phyloP scores from a whole-genome alignment of 768 basidiomycete species.

The Fibroporia radiculosa region DNA sequence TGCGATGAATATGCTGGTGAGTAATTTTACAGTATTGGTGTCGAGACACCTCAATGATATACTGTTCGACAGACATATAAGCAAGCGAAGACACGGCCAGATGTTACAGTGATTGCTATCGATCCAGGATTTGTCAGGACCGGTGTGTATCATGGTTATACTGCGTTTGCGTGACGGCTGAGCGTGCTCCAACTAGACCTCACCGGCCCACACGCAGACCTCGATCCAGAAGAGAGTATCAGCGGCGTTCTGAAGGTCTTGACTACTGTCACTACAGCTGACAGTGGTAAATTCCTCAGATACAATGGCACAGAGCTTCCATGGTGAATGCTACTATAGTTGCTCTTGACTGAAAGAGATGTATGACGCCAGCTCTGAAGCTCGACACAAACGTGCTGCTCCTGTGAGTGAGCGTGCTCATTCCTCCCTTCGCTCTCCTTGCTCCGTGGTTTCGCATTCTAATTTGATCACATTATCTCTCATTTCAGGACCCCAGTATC shows the following conservation, averaged over 20 bases:
- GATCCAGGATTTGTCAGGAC: constrained; percentile 13
- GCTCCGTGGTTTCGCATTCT: no score
- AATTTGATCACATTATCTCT: no score
- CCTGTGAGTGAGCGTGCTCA: no score
- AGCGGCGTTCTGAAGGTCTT: constrained; percentile 7
- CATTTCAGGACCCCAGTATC: no score
- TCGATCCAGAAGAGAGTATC: constrained; percentile 8
- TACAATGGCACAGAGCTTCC: constrained; percentile 8
- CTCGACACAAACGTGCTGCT: no score
- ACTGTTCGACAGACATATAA: constrained; percentile 8
- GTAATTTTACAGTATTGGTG: not conserved
- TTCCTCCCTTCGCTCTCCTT: no score
- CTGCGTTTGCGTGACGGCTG: no score
- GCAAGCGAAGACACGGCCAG: constrained; percentile 9
- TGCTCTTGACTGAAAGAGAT: no score
- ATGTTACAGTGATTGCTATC: constrained; percentile 7
- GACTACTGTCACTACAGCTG: not conserved
- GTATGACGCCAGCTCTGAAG: no score
- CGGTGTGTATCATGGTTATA: constrained; percentile 2
- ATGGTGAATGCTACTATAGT: no score
- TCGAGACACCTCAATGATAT: no score
- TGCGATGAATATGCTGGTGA: constrained; percentile 32
- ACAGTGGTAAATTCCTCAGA: constrained; percentile 9
- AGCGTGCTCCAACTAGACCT: constrained; percentile 2
- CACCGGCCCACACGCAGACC: constrained; percentile 7